Evolutionary conservation across 805 yeast species (phyloP), one percentile per base, ranked within the genome.

Genomic region (Saccharomycopsis fibuligera): DNA sequence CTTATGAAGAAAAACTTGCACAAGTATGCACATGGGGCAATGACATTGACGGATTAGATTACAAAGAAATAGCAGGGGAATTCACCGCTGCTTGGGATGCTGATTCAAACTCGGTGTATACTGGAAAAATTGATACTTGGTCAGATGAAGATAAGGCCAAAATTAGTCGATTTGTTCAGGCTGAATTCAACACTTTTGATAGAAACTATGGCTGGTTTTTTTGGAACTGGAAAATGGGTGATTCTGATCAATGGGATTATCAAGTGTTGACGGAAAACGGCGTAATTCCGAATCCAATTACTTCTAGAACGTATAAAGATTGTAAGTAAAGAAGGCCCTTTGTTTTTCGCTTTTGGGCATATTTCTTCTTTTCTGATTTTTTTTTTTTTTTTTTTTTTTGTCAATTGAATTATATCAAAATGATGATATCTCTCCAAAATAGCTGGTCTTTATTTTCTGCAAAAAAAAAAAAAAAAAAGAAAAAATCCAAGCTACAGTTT

Each of bases 181-280:
- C 75, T 39, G 86, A 83, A 58, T 59, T 82, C 47, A 76, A 78
- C 43, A 68, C 76, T 19, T 82, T 70, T 59, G 67, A 66, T 25
- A 58, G 60, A n/a, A 67, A 70, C 27, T 64, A 65, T n/a, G 88
- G 88, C 0, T 82, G 82, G 77, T 75, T 81, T 40, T 82, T 81
- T 57, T 83, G 88, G 89, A 78, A 80, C 57, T 81, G 74, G 68
- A 81, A 80, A 60, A 81, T 86, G 1, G 88, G 82, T 56, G 60
- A 66, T 49, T 76, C 84, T 1, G 67, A 76, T 22, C 87, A 81
- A 60, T 82, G 88, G 87, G 86, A 81, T 59, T 74, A 78, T 58
- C 60, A 67, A 46, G 63, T 70, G 42, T 68, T 83, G 56, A 72
- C 77, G 9, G 62, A 71, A 17, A 59, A 68, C 31, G 76, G 68